A percentile compares a stretch with the other conserved stretches of the same genome.
Conservation (phyloP, 176 grass and related monocot genomes). For the Oryza brachyantha region DNA sequence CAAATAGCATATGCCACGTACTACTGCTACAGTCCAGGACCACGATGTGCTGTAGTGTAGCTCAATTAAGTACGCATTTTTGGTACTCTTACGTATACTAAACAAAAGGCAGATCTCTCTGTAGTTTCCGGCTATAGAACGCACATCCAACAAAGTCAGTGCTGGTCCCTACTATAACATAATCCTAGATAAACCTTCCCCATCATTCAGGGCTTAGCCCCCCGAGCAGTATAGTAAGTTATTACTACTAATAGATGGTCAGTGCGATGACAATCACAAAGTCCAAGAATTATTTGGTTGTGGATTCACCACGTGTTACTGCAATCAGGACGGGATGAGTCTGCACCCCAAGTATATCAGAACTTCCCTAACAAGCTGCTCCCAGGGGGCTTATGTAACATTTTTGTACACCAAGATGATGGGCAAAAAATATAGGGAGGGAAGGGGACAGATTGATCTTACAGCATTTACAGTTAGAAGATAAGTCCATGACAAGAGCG, state of each 20-base stretch:
- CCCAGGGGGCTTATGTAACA: not conserved
- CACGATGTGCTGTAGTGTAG: not conserved
- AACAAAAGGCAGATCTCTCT: not conserved
- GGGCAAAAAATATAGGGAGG: not conserved
- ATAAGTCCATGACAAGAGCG: constrained; percentile 1
- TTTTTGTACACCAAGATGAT: not conserved
- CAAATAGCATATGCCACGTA: not conserved
- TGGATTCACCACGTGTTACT: not conserved
- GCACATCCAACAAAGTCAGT: not conserved
- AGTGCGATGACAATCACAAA: not conserved
- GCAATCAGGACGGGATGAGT: not conserved
- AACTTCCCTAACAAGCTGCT: not conserved
- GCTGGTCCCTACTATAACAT: not conserved
- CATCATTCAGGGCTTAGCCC: not conserved
- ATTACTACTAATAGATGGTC: not conserved
- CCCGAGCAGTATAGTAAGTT: not conserved
- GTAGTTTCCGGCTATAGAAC: not conserved
- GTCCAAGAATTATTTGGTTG: not conserved
- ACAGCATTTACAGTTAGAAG: constrained; percentile 26
- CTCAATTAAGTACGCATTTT: not conserved
- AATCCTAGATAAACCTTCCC: not conserved
- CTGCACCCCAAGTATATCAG: not conserved
- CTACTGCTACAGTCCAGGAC: not conserved
- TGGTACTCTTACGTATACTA: not conserved
- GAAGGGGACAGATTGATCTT: constrained; percentile 11